Base-by-base conservation (phyloP, 257 asterid species). In the Solanum tacnaense region DNA sequence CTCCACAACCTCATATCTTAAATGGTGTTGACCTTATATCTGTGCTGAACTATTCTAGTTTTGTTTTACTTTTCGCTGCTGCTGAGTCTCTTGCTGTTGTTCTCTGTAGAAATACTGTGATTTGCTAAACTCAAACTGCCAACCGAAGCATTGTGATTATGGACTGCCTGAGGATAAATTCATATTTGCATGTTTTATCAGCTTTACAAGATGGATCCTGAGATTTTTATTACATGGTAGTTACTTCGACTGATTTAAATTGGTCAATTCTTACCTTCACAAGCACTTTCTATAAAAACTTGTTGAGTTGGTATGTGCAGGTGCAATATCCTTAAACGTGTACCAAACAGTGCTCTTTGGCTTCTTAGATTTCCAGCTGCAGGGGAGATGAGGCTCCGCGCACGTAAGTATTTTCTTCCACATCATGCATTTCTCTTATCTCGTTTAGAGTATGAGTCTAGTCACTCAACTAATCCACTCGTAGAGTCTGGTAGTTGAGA, bases 201-300 rank as follows among this genome's bases (percentile, higher is more conserved):
- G 90, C 99, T 97, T 81, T 94, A 96, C 93, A 97, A 97, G 97
- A 46, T 97, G 99, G 99, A 97, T 89, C 99, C 99, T 3, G 99
- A 95, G 85, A 95, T 96, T 88, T 93, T 96, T 86, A 88, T 84
- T 0, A 95, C 98, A 73, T 96, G 99, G 99, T 97, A 13, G 56
- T 13, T 13, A 46, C 1, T 46, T 46, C 20, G 7, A 13, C 56
- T 46, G 38, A 18, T 58, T 72, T 23, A 62, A 70, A 29, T 49
- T 81, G 29, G 16, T 34, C 67, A 31, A 72, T 3, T 85, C 7
- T 62, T 67, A 68, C 39, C 34, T 72, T 70, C 39, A 10, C 38
- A 68, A 27, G 72, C 16, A 23, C 75, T 46, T 87, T 27, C 87
- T 92, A n/a, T 85, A 83, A 4, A 41, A 44, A 3, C 23, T 35